Evolutionary conservation across 2,329 filamentous ascomycete genomes (phyloP).

Genomic region (Colletotrichum cereale): DNA sequence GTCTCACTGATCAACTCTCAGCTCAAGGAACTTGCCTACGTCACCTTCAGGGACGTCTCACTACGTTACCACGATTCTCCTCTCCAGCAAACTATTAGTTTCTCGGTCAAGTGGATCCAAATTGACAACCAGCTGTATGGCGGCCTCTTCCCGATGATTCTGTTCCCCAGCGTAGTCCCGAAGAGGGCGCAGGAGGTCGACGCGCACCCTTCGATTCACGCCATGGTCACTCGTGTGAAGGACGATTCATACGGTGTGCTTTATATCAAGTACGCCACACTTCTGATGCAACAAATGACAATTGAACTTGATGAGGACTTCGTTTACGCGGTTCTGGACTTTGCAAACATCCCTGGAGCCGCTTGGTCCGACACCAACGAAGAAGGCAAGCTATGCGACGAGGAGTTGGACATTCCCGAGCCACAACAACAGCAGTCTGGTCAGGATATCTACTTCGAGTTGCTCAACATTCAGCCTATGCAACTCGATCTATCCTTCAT

Average conservation of each 20-base stretch:
- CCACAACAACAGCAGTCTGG: constrained; percentile 86
- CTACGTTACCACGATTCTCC: constrained; percentile 94
- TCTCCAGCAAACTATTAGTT: constrained; percentile 89
- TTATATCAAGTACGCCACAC: constrained; percentile 97
- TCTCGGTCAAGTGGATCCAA: constrained; percentile 98
- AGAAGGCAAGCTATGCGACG: constrained; percentile 89
- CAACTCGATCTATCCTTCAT: constrained; percentile 98
- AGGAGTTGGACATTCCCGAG: constrained; percentile 90
- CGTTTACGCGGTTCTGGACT: constrained; percentile 95
- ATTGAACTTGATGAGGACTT: constrained; percentile 98
- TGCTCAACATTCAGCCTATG: constrained; percentile 97
- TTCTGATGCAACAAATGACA: constrained; percentile 97
- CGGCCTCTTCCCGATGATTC: constrained; percentile 95
- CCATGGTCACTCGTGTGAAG: constrained; percentile 93
- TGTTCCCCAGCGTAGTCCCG: constrained; percentile 97
- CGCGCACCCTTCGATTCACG: constrained; percentile 92
- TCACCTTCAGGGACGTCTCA: constrained; percentile 92
- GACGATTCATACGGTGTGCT: constrained; percentile 98
- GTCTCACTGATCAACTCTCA: constrained; percentile 95
- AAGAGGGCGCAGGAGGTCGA: constrained; percentile 98
- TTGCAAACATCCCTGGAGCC: constrained; percentile 91
- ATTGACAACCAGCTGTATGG: constrained; percentile 99
- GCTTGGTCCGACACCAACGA: constrained; percentile 84
- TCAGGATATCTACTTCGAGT: constrained; percentile 97
- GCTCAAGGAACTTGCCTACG: constrained; percentile 89